Percentiles rank a stretch among this genome's conserved stretches.
These are phyloP conservation scores for Aspergillus sp. DNA, from an alignment of 2,329 filamentous ascomycete genomes.

Conservation along the genomic window DNA sequence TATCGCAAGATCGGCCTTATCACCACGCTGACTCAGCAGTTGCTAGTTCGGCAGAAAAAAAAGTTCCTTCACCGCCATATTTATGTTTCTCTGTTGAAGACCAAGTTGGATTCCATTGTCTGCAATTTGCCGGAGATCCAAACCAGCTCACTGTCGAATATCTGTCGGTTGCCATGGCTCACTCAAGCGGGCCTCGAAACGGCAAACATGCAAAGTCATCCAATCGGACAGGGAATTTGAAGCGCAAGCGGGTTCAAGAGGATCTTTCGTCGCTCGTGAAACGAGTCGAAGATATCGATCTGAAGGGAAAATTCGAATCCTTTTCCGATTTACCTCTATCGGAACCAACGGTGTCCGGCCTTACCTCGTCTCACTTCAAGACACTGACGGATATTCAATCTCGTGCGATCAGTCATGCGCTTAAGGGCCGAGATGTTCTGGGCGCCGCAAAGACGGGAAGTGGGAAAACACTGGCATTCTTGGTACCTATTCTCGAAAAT, in stretches of 20 bases:
- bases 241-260: constrained; percentile 49
- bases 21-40: constrained; percentile 36
- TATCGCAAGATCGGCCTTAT: constrained; percentile 28
- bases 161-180: constrained; percentile 32
- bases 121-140: not conserved
- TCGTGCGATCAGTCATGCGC: constrained; percentile 80
- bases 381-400: constrained; percentile 88
- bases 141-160: constrained; percentile 9
- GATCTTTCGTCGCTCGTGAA: constrained; percentile 43
- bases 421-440: constrained; percentile 84
- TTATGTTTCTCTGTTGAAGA: constrained; percentile 8
- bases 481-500: constrained; percentile 89
- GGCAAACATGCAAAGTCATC: constrained; percentile 31
- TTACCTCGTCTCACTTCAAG: constrained; percentile 85
- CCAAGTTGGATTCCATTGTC: not conserved
- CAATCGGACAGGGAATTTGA: constrained; percentile 35
- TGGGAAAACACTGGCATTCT: constrained; percentile 91
- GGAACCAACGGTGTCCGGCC: constrained; percentile 71
- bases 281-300: constrained; percentile 46
- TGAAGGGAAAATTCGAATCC: constrained; percentile 55
- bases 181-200: constrained; percentile 25
- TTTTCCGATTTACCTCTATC: constrained; percentile 89
- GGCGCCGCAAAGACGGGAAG: constrained; percentile 94
- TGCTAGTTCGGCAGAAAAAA: constrained; percentile 24
- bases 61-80: constrained; percentile 27